Evolutionary conservation across 73 alveolate species (phyloP), one percentile per base, ranked within the genome.

Genomic region (Uronychia setigera): DNA sequence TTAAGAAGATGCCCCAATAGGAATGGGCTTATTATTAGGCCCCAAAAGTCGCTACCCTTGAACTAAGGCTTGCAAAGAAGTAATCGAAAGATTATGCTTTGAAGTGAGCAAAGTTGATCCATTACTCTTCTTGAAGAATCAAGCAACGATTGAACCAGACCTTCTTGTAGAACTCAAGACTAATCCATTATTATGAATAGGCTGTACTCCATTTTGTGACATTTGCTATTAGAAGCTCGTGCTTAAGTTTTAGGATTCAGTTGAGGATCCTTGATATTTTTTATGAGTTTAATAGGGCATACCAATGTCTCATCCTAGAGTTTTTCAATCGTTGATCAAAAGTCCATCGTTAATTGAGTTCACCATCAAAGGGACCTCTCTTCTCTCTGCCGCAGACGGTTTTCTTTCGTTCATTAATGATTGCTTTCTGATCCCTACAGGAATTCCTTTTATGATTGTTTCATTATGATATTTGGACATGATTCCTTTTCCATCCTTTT

Each of bases 361-460:
- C 19, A 46, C 67, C 67, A 46, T 46, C 67, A 46, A 19, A 46
- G 67, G 67, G 67, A 46, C 67, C 67, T 46, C 67, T 46, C 67
- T 5, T 19, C 67, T 46, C 67, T 46, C 67, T 5, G 19, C 19
- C n/a, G 67, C 67, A 46, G n/a, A 11, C n/a, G 5, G 5, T 19
- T 46, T 46, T 19, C 67, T 5, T 19, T 46, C 67, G 5, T 46
- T 5, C 5, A 46, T 5, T 19, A 46, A 19, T 19, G 5, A 19
- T 19, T 46, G 67, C 19, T 46, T 46, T 46, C 67, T 46, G 19
- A 46, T 11, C n/a, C n/a, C 67, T 26, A 82, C 32, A 31, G 74
- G 31, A 77, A 32, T 32, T 46, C 76, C 74, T 77, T 28, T 67
- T 60, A 74, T 58, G 83, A 82, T 32, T 29, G 74, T 77, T 31